Percentiles rank a stretch among this genome's conserved stretches.
These are phyloP conservation scores for Chiua virens DNA, from an alignment of 768 basidiomycete genomes.

Conservation along the genomic window DNA sequence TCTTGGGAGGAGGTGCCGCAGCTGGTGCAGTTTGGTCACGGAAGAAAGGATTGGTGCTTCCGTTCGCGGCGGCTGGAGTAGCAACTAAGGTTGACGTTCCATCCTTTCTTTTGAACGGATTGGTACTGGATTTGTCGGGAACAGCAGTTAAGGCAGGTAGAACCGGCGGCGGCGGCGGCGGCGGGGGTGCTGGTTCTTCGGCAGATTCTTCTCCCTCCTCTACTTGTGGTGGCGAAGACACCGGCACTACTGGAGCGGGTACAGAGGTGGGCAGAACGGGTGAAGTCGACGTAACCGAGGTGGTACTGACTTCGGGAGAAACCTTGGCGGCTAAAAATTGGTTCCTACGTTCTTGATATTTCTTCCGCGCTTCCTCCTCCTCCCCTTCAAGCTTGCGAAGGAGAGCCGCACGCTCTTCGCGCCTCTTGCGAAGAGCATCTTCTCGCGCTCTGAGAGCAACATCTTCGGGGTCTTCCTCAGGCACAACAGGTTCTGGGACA, in stretches of 20 bases:
- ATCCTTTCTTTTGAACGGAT: constrained; percentile 73
- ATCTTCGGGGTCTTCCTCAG: constrained; percentile 77
- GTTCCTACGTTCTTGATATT: constrained; percentile 33
- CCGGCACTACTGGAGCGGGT: too few species aligned
- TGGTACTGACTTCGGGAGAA: constrained; percentile 26
- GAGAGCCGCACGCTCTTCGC: constrained; percentile 68
- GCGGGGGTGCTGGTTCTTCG: constrained; percentile 29
- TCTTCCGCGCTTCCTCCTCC: constrained; percentile 53
- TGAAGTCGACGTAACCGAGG: constrained; percentile 25
- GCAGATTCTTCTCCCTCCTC: constrained; percentile 1
- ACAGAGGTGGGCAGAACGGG: constrained; percentile 39
- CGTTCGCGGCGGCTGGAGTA: constrained; percentile 33
- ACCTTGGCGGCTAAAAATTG: constrained; percentile 41
- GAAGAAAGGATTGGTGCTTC: constrained; percentile 77
- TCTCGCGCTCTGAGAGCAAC: constrained; percentile 65
- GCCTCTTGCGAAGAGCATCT: constrained; percentile 67
- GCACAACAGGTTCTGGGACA: constrained; percentile 33
- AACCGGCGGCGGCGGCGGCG: constrained; percentile 28
- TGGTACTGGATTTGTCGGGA: constrained; percentile 58
- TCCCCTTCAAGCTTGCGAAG: constrained; percentile 71
- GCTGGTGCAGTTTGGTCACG: constrained; percentile 45
- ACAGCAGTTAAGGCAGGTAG: constrained; percentile 29
- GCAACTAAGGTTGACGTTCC: constrained; percentile 30
- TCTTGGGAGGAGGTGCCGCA: constrained; percentile 36
- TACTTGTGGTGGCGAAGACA: too few species aligned